Evolutionary conservation across 1,139 yeast species (phyloP).

Genomic region (Candida glucosophila): DNA sequence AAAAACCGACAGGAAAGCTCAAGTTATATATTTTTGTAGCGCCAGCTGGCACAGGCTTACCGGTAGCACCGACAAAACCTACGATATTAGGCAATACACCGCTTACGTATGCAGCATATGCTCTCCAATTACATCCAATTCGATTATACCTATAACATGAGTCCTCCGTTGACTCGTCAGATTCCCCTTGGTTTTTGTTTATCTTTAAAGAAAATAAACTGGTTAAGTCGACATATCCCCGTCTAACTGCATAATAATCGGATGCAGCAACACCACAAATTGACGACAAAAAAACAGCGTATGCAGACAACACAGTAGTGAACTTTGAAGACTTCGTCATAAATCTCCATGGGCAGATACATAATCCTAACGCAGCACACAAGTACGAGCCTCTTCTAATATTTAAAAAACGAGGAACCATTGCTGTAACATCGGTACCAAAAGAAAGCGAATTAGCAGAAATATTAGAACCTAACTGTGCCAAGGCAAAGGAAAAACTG

Average conservation of each 20-base stretch:
- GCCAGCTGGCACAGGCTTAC: conserved; percentile 63
- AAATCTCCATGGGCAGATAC: conserved; percentile 86
- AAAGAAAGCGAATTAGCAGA: conserved; percentile 85
- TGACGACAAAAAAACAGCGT: conserved; percentile 77
- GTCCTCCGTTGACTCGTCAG: conserved; percentile 8
- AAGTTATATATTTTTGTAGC: conserved; percentile 66
- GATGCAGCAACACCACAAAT: conserved; percentile 77
- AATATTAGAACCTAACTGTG: conserved; percentile 88
- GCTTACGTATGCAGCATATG: conserved; percentile 58
- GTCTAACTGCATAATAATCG: conserved; percentile 70
- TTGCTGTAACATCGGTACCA: conserved; percentile 85
- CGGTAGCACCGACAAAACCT: conserved; percentile 81
- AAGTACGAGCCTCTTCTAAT: conserved; percentile 76
- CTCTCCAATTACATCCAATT: conserved; percentile 79
- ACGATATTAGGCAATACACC: conserved; percentile 79
- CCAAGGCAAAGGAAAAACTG: conserved; percentile 68
- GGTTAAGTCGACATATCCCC: conserved; percentile 58
- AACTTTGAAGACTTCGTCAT: conserved; percentile 66
- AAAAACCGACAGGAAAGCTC: conserved; percentile 70
- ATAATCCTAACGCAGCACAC: conserved; percentile 70
- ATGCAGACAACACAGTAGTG: conserved; percentile 78
- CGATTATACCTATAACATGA: conserved; percentile 53
- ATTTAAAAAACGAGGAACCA: conserved; percentile 69
- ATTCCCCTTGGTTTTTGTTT: too few species aligned
- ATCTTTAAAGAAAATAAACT: conserved; percentile 51